Conservation (phyloP, 1,139 yeast genomes). For the Waltiozyma sp. region DNA sequence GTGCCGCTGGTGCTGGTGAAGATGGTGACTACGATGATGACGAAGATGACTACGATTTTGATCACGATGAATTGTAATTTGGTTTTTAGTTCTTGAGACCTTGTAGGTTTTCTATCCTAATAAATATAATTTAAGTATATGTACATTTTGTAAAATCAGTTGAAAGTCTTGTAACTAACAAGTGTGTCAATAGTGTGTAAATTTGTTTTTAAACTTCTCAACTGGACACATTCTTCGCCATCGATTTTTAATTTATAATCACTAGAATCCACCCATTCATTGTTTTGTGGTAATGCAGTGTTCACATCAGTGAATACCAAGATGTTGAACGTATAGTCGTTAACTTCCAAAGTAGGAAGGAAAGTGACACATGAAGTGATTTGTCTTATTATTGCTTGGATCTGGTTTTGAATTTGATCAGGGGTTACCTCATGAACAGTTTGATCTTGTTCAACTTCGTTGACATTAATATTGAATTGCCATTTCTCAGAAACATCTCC, state of each 20-base stretch:
- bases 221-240: slow-evolving; percentile 53
- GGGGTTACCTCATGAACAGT: slow-evolving; percentile 25
- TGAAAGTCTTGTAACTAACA: slow-evolving; percentile 50
- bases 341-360: slow-evolving; percentile 61
- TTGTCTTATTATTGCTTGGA: slow-evolving; percentile 79
- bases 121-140: not conserved
- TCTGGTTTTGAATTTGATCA: slow-evolving; percentile 56
- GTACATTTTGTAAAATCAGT: not conserved
- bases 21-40: slow-evolving; percentile 48
- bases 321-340: slow-evolving; percentile 73
- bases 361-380: slow-evolving; percentile 84
- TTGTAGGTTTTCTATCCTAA: not conserved
- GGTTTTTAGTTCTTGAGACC: not conserved
- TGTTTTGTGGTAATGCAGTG: slow-evolving; percentile 45
- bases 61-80: slow-evolving; percentile 52
- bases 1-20: slow-evolving; percentile 41
- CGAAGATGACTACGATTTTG: slow-evolving; percentile 58
- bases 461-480: slow-evolving; percentile 62
- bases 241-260: slow-evolving; percentile 42
- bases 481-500: slow-evolving; percentile 73
- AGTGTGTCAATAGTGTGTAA: slow-evolving; percentile 65
- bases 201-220: slow-evolving; percentile 58
- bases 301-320: slow-evolving; percentile 70
- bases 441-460: slow-evolving; percentile 11
- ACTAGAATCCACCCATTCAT: slow-evolving; percentile 73